Percentiles rank a stretch among this genome's conserved stretches.
phyloP scores from a whole-genome alignment of 345 rosid species.

The Rhodamnia rubescens region DNA sequence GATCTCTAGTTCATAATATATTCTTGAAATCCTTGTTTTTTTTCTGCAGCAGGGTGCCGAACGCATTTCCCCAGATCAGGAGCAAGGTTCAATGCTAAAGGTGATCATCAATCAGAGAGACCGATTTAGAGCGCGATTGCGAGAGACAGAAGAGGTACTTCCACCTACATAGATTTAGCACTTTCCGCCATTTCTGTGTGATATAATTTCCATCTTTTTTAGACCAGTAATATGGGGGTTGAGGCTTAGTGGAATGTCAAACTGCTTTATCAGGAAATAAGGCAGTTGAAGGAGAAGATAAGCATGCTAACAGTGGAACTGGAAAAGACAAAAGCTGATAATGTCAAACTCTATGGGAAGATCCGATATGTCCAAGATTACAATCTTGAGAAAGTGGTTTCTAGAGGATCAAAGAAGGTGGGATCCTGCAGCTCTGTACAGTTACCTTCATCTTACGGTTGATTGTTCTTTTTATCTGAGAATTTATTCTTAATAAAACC shows the following conservation, averaged over 20 bases:
- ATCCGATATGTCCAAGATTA: conserved; percentile 96
- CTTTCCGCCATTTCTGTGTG: background rate
- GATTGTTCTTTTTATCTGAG: background rate
- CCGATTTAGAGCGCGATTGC: conserved; percentile 74
- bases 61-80: conserved; percentile 73
- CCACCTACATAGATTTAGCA: background rate
- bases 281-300: conserved; percentile 81
- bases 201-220: background rate
- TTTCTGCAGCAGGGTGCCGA: conserved; percentile 48
- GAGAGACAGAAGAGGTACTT: conserved; percentile 86
- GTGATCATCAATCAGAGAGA: conserved; percentile 95
- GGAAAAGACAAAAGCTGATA: conserved; percentile 92
- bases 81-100: conserved; percentile 95
- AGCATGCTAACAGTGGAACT: conserved; percentile 60
- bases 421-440: background rate
- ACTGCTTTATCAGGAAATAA: conserved; percentile 50
- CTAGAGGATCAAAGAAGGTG: conserved; percentile 95
- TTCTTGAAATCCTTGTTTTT: conserved; percentile 1
- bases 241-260: background rate
- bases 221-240: background rate
- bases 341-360: conserved; percentile 91
- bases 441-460: background rate
- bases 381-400: conserved; percentile 84
- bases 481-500: background rate
- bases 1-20: background rate